Evolutionary conservation across 768 basidiomycete genomes (phyloP).

Genomic region (Termitomyces sp.): DNA sequence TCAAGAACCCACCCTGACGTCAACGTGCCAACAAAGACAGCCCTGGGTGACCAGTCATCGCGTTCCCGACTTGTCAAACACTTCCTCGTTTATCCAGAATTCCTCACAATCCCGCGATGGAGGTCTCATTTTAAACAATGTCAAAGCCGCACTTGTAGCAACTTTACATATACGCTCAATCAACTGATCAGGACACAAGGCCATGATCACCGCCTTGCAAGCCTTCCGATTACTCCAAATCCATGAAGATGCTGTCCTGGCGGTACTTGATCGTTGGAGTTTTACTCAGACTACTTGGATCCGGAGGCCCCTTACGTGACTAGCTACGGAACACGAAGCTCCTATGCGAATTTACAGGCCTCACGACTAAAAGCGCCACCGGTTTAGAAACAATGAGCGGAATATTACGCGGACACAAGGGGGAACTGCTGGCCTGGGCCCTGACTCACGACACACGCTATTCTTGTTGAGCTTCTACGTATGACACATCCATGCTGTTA

Average conservation of each 20-base stretch:
- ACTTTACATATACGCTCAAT: not conserved
- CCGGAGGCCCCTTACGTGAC: not conserved
- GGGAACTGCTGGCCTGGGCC: not conserved
- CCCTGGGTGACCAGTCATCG: not conserved
- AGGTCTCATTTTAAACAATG: not conserved
- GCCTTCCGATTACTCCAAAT: not conserved
- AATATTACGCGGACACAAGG: not conserved
- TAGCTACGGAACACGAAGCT: not conserved
- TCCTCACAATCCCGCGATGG: not conserved
- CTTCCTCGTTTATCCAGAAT: not conserved
- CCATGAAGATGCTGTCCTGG: not conserved
- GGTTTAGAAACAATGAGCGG: not conserved
- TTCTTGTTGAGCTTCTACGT: not conserved
- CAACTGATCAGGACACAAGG: slow-evolving; percentile 4
- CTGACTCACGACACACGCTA: not conserved
- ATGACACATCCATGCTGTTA: no score
- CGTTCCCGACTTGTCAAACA: not conserved
- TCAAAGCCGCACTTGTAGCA: not conserved
- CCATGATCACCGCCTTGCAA: not conserved
- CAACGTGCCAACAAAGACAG: not conserved
- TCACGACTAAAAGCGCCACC: not conserved
- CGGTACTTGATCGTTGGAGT: not conserved
- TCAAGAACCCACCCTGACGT: not conserved
- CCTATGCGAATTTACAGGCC: not conserved
- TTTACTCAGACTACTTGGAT: not conserved